phyloP scores from a whole-genome alignment of 306 rosid genomes.

The Dryas alaskensis region DNA sequence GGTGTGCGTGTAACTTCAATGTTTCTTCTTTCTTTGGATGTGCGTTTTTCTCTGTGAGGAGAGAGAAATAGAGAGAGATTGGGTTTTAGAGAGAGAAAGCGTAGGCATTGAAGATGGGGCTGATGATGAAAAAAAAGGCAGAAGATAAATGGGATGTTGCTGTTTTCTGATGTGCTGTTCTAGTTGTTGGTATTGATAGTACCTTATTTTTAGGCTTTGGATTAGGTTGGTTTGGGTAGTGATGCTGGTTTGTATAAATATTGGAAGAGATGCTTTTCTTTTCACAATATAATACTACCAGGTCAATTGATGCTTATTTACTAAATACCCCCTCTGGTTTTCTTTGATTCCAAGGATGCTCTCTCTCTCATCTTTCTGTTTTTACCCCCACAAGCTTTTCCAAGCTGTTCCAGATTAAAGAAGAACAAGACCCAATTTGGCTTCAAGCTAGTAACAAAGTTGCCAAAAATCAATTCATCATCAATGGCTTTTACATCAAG shows the following conservation, averaged over 20 bases:
- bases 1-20: slow-evolving; percentile 66
- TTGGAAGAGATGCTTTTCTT: slow-evolving; percentile 1
- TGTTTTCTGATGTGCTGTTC: slow-evolving; percentile 49
- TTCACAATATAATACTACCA: slow-evolving; percentile 7
- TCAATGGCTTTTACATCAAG: not conserved
- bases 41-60: slow-evolving; percentile 37
- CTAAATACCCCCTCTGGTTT: slow-evolving; percentile 30
- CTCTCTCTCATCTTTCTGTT: not conserved
- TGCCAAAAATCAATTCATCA: not conserved
- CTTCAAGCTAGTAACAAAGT: slow-evolving; percentile 24
- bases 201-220: slow-evolving; percentile 55
- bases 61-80: slow-evolving; percentile 35
- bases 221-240: not conserved
- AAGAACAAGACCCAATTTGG: slow-evolving; percentile 20
- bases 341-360: slow-evolving; percentile 16
- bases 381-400: slow-evolving; percentile 35
- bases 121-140: slow-evolving; percentile 27
- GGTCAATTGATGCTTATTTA: slow-evolving; percentile 36
- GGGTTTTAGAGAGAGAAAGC: slow-evolving; percentile 22
- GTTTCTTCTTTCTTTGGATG: slow-evolving; percentile 55
- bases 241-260: not conserved
- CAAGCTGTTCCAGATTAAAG: slow-evolving; percentile 39
- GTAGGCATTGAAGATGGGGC: slow-evolving; percentile 12
- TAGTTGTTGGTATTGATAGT: slow-evolving; percentile 20
- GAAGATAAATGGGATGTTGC: slow-evolving; percentile 35